phyloP scores from a whole-genome alignment of 75 land plant species.

The Sequoiadendron giganteum region DNA sequence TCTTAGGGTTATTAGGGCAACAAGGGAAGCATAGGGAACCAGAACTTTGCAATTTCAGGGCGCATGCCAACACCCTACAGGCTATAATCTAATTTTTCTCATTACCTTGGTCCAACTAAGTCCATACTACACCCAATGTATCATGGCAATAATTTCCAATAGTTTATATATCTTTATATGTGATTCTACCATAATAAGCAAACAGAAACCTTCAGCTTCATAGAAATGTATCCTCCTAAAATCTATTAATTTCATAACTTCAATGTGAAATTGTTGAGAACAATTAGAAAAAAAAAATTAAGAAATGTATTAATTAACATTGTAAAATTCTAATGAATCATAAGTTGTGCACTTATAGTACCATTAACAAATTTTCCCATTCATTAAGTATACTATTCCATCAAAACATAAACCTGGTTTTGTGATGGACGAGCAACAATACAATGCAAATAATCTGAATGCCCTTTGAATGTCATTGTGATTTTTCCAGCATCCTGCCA shows the following conservation, averaged over 20 bases:
- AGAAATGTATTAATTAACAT: background rate
- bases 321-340: background rate
- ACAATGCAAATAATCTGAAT: conserved; percentile 82
- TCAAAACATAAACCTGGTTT: conserved; percentile 58
- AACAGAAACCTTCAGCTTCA: background rate
- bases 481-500: conserved; percentile 54
- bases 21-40: no score
- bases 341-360: background rate
- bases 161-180: background rate
- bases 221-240: background rate
- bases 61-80: background rate
- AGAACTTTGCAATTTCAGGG: no score
- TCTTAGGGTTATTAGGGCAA: no score
- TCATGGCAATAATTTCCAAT: background rate
- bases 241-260: background rate
- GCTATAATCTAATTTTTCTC: background rate
- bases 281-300: background rate
- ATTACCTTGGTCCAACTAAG: background rate
- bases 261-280: no score
- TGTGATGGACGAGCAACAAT: conserved; percentile 54
- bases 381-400: background rate
- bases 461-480: conserved; percentile 72
- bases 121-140: background rate
- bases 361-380: background rate
- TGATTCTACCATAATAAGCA: background rate